These are phyloP conservation scores for Rhodofomes roseus DNA, from an alignment of 1,284 basidiomycete genomes.

Conservation along the genomic window DNA sequence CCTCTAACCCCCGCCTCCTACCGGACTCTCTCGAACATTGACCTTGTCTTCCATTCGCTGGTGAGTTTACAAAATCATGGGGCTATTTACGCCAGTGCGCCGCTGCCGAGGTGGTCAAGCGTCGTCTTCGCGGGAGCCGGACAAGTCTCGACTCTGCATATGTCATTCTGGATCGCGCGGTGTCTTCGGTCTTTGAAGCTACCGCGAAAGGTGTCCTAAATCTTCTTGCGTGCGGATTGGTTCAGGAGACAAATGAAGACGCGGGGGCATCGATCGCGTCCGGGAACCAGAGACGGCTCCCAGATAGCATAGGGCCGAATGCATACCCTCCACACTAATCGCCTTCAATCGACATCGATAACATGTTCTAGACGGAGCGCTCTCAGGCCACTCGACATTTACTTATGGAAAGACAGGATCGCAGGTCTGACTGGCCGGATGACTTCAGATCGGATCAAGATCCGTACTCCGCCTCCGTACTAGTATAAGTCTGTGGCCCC, in stretches of 20 bases:
- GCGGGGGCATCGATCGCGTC: conserved; percentile 7
- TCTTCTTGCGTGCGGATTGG: neutral
- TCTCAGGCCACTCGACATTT: conserved; percentile 8
- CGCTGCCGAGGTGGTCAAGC: neutral
- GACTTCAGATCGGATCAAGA: conserved; percentile 60
- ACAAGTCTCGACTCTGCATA: neutral
- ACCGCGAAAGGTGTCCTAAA: neutral
- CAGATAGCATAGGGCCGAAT: conserved; percentile 7
- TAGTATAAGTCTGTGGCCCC: conserved; percentile 47
- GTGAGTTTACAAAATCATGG: neutral
- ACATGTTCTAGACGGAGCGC: conserved; percentile 21
- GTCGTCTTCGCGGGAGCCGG: neutral
- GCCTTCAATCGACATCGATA: conserved; percentile 28
- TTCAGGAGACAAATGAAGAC: neutral
- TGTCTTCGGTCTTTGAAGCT: neutral
- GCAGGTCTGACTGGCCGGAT: conserved; percentile 25
- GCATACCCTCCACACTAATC: conserved; percentile 11
- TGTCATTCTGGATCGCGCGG: neutral
- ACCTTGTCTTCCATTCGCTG: neutral
- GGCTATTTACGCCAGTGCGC: neutral
- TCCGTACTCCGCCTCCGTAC: conserved; percentile 56
- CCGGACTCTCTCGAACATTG: neutral
- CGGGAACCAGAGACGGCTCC: conserved; percentile 3
- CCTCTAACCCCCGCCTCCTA: neutral
- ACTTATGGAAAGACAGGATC: conserved; percentile 18